Evolutionary conservation across 2,329 filamentous ascomycete genomes (phyloP).

Genomic region (Penicillium sp.): DNA sequence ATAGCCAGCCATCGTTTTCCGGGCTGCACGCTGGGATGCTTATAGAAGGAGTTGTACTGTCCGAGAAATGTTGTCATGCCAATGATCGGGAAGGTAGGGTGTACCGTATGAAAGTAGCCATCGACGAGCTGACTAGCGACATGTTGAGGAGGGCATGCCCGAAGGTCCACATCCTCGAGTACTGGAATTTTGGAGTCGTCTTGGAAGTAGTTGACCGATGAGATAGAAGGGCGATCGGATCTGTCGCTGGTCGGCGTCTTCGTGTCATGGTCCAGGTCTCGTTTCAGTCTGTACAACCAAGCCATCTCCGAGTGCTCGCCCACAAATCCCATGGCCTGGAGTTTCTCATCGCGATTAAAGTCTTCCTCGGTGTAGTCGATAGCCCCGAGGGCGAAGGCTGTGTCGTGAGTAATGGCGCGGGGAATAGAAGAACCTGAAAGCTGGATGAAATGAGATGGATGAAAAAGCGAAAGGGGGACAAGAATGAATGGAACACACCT

Average conservation of each 20-base stretch:
- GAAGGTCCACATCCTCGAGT: conserved; percentile 37
- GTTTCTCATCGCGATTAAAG: conserved; percentile 41
- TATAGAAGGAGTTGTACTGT: conserved; percentile 41
- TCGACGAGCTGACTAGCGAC: conserved; percentile 43
- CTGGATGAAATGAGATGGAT: not conserved
- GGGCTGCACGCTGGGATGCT: conserved; percentile 31
- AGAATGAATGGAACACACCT: not conserved
- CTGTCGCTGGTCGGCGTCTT: conserved; percentile 16
- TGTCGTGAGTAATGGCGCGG: not conserved
- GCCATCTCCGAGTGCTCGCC: conserved; percentile 47
- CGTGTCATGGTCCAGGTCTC: conserved; percentile 32
- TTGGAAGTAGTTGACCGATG: conserved; percentile 40
- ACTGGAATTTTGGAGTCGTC: conserved; percentile 40
- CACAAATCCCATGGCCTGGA: conserved; percentile 42
- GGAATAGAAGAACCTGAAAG: not conserved
- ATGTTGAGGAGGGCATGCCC: conserved; percentile 35
- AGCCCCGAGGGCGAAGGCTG: conserved; percentile 32
- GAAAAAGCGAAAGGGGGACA: not conserved
- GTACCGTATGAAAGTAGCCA: conserved; percentile 41
- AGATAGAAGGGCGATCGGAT: conserved; percentile 27
- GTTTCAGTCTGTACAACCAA: conserved; percentile 45
- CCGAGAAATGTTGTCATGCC: conserved; percentile 39
- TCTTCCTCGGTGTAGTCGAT: conserved; percentile 46
- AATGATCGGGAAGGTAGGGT: conserved; percentile 45
- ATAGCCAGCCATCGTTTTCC: conserved; percentile 44